Evolutionary conservation across 2,329 filamentous ascomycete genomes (phyloP), one percentile per base, ranked within the genome.

Genomic region (Cladorrhinum sp.): DNA sequence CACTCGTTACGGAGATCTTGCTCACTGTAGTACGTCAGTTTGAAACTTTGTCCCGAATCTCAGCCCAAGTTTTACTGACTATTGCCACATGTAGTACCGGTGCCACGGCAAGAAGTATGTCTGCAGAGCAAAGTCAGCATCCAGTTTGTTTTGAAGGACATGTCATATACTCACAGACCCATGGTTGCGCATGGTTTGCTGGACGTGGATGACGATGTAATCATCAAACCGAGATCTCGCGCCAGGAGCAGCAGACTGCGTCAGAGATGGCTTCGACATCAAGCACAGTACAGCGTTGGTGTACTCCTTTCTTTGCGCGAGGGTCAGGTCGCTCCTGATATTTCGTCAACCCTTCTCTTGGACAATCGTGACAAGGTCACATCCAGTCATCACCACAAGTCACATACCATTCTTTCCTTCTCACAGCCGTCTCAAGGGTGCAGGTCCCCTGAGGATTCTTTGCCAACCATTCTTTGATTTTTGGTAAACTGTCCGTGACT

Each of bases 71-170:
- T 3, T 9, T 8, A 36, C 32, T 36, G 2, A 36, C 32, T 69
- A 73, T 12, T 63, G 61, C 67, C 67, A 71, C 16, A 68, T 54
- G 63, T 69, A 73, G 58, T 68, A 68, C 8, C 71, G 66, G 56
- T 73, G 71, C 71, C 70, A 72, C 0, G 70, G 65, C 16, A 73
- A 65, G 61, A 74, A 67, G 60, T 60, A 67, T 18, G 66, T 65
- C 61, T 66, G 62, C 1, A 12, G 5, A 24, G 1, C 13, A 10
- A 36, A 12, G 55, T 62, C 36, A 62, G 55, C 32, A 38, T 0
- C 3, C 23, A 2, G 38, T 22, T 2, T 3, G 32, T 36, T 13
- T 7, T 8, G 29, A 18, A 8, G 12, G n/a, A 20, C 6, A 4
- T 20, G 1, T 0, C 12, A 2, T 4, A n/a, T 13, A 13, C 63